phyloP scores from a whole-genome alignment of 2,329 filamentous ascomycete genomes.

The Penicillium psychrosexuale region DNA sequence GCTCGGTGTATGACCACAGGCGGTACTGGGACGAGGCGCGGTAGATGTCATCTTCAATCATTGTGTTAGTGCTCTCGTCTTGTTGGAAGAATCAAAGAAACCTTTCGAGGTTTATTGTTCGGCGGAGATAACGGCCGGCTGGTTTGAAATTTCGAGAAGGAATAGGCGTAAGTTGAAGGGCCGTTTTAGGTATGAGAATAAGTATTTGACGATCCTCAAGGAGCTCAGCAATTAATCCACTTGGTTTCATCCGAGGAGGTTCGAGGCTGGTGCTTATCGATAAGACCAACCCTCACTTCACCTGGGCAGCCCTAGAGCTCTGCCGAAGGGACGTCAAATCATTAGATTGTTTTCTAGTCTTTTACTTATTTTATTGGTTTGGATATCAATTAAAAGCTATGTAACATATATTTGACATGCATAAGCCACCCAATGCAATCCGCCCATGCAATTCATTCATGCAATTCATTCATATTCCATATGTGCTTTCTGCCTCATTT shows the following conservation, averaged over 20 bases:
- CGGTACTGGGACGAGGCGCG: slow-evolving; percentile 84
- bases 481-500: not conserved
- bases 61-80: slow-evolving; percentile 34
- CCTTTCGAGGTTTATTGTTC: not conserved
- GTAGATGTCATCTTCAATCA: slow-evolving; percentile 91
- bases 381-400: not conserved
- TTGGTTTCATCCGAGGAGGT: not conserved
- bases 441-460: too few relatives aligned
- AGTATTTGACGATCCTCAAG: not conserved
- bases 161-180: too few relatives aligned
- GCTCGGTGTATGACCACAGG: slow-evolving; percentile 84
- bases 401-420: not conserved
- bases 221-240: not conserved
- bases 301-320: too few relatives aligned
- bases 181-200: not conserved
- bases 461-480: not conserved
- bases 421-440: slow-evolving; percentile 2
- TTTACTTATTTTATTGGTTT: not conserved
- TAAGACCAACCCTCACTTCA: not conserved
- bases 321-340: not conserved
- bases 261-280: slow-evolving; percentile 3
- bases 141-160: not conserved
- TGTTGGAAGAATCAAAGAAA: not conserved
- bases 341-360: too few relatives aligned
- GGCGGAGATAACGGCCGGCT: too few relatives aligned